phyloP scores from a whole-genome alignment of 2,329 filamentous ascomycete species.

The Microdochium nivale region DNA sequence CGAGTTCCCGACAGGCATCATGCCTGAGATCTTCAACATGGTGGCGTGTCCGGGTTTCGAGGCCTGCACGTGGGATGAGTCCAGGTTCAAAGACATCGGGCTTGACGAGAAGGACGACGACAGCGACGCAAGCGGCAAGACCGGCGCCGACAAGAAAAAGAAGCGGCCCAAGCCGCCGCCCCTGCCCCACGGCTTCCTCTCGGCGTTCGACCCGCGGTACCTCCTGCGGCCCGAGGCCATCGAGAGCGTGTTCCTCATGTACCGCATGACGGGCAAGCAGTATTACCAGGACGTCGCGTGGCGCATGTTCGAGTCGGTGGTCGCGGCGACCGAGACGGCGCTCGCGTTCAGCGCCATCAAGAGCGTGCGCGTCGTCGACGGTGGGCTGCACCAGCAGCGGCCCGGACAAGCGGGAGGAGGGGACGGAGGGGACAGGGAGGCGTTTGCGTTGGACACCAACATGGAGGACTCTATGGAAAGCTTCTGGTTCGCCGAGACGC shows the following conservation, averaged over 20 bases:
- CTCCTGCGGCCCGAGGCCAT: slow-evolving; percentile 41
- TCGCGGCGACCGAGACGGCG: slow-evolving; percentile 36
- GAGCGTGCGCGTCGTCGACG: slow-evolving; percentile 29
- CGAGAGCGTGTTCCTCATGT: slow-evolving; percentile 45
- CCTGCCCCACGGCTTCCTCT: slow-evolving; percentile 52
- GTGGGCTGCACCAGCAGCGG: slow-evolving; percentile 11
- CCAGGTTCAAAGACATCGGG: slow-evolving; percentile 11
- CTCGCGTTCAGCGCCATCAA: slow-evolving; percentile 37
- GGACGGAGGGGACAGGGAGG: not conserved
- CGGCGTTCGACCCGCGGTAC: slow-evolving; percentile 40
- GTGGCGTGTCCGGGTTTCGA: slow-evolving; percentile 8
- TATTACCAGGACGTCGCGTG: slow-evolving; percentile 42
- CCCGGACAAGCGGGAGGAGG: not conserved
- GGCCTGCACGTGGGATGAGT: slow-evolving; percentile 34
- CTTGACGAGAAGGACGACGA: not conserved
- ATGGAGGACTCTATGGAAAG: slow-evolving; percentile 35
- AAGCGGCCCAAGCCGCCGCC: slow-evolving; percentile 2
- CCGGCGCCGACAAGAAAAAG: not conserved
- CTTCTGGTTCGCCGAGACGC: slow-evolving; percentile 67
- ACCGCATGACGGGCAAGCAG: slow-evolving; percentile 38
- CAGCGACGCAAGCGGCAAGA: not conserved
- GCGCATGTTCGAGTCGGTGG: slow-evolving; percentile 41
- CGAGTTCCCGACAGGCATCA: slow-evolving; percentile 44
- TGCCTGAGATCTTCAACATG: slow-evolving; percentile 47
- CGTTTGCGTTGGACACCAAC: slow-evolving; percentile 8